Percentiles rank a stretch among this genome's conserved stretches.
Conservation (phyloP, 192 early-diverging fungal species). For the Coemansia guatemalensis region DNA sequence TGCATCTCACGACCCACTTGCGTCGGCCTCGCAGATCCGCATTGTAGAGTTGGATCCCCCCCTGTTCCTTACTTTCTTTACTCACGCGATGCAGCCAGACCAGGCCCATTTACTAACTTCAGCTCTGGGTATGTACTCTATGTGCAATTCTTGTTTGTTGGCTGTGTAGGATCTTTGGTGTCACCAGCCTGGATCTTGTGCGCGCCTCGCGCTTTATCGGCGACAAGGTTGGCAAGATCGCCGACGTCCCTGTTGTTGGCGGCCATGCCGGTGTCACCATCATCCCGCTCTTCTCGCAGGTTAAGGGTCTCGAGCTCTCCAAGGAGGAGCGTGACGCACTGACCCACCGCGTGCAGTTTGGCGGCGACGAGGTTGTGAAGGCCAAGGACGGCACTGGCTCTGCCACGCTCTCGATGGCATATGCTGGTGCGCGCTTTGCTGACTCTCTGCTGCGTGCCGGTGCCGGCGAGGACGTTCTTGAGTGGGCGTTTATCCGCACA, state of each 20-base stretch:
- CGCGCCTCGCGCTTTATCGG: slow-evolving; percentile 94
- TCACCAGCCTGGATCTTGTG: slow-evolving; percentile 96
- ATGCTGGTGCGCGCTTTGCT: slow-evolving; percentile 88
- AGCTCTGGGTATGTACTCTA: not conserved
- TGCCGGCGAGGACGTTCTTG: slow-evolving; percentile 76
- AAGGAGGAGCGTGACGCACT: slow-evolving; percentile 86
- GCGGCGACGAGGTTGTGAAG: slow-evolving; percentile 99
- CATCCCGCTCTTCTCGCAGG: slow-evolving; percentile 89
- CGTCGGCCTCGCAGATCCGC: not conserved
- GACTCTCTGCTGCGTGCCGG: slow-evolving; percentile 81
- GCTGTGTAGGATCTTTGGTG: slow-evolving; percentile 75
- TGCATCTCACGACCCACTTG: not conserved
- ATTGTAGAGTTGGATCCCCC: not conserved
- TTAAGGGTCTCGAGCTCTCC: slow-evolving; percentile 63
- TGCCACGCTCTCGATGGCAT: slow-evolving; percentile 90
- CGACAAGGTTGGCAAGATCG: slow-evolving; percentile 71
- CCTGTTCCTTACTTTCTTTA: not conserved
- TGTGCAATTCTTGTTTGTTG: not conserved
- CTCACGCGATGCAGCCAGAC: not conserved
- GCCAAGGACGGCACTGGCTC: slow-evolving; percentile 96
- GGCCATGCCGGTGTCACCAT: slow-evolving; percentile 98
- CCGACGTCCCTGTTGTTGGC: slow-evolving; percentile 86
- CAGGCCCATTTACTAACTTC: not conserved
- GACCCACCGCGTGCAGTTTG: slow-evolving; percentile 97
- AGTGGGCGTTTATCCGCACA: slow-evolving; percentile 84